Base-by-base conservation (phyloP, 148 eudicot genomes). In the Gaultheria prostrata region DNA sequence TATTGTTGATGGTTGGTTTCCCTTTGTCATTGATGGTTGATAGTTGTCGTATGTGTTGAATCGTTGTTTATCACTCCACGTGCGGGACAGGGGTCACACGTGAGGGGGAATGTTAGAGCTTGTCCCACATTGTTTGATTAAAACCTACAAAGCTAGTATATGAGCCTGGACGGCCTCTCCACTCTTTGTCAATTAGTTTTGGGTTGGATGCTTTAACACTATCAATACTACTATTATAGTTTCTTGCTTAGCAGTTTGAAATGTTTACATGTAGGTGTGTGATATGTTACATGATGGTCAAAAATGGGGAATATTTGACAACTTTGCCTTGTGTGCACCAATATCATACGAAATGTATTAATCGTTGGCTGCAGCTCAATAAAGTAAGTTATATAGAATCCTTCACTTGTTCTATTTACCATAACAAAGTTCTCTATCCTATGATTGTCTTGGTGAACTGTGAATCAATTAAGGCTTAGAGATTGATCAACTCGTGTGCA, bases 261-360 rank as follows among this genome's bases (percentile, higher is more conserved):
- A 74, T 79, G 72, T 84, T 46, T 81, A 57, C 73, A 2, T 61
- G 65, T 87, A 96, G 98, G 82, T 96, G 98, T 78, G 94, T 90
- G 81, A 92, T 96, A 84, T 96, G 98, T 86, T 87, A 35, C 67
- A 49, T 80, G 57, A 80, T 65, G 24, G 94, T 87, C 83, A 87
- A 89, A 76, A 87, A 85, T 77, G 90, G 92, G 77, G 89, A 88
- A 63, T 78, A 70, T 51, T 75, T 94, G 84, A 94, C 86, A 80
- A 83, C 84, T 70, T 87, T 96, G 87, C 94, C 98, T 59, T 96
- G 98, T 84, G 86, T 88, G 13, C 98, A 96, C 86, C 87, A 81
- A 7, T 96, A 93, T 91, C 98, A 96, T 89, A 84, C 93, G 17
- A 78, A 91, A 0, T 96, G 98, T 85, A 91, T 96, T 81, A 86